These are phyloP conservation scores for Albugo candida DNA, from an alignment of 352 stramenopile species.

Conservation along the genomic window DNA sequence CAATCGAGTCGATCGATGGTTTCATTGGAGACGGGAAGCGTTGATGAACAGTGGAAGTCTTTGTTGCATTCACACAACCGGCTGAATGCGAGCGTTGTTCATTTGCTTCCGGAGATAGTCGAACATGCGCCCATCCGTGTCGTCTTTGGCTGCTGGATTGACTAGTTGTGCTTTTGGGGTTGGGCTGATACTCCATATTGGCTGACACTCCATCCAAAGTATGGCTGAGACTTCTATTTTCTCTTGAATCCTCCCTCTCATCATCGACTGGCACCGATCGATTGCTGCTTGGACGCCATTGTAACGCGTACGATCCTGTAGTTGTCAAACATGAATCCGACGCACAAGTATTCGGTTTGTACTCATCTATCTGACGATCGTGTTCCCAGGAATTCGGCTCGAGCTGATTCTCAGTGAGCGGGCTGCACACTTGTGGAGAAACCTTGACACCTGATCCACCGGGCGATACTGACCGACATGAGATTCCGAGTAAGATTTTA, in stretches of 20 bases:
- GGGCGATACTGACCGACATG: slow-evolving; percentile 14
- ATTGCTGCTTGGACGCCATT: background rate
- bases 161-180: slow-evolving; percentile 6
- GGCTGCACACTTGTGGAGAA: too few species aligned
- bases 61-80: slow-evolving; percentile 7
- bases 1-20: slow-evolving; percentile 20
- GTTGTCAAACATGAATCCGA: background rate
- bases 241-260: too few species aligned
- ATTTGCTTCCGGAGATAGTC: background rate
- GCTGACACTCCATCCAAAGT: background rate
- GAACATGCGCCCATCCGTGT: too few species aligned
- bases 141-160: background rate
- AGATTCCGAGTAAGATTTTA: slow-evolving; percentile 66
- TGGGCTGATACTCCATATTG: slow-evolving; percentile 60
- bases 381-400: too few species aligned
- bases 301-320: too few species aligned
- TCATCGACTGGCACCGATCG: background rate
- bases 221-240: too few species aligned
- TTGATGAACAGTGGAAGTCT: too few species aligned
- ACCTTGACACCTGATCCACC: too few species aligned
- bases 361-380: too few species aligned
- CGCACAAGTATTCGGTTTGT: background rate
- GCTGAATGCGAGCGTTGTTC: background rate
- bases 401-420: too few species aligned
- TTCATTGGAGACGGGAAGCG: background rate